Percentiles rank a stretch among this genome's conserved stretches.
Conservation (phyloP, 768 basidiomycete genomes). For the Termitomyces sp. region DNA sequence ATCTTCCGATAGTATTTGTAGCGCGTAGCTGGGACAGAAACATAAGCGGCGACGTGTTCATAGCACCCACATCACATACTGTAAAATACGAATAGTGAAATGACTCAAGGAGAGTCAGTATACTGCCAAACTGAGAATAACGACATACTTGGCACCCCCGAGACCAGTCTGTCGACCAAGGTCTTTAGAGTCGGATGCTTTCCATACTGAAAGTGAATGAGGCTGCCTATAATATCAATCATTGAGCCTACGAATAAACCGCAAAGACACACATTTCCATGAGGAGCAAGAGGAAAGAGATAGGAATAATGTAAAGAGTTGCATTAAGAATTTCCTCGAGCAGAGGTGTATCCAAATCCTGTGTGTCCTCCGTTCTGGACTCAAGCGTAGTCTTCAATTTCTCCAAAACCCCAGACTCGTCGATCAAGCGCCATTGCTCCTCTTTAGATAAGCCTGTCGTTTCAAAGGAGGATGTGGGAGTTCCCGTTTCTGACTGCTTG, state of each 20-base stretch:
- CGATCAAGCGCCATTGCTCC: conserved; percentile 76
- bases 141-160: conserved; percentile 70
- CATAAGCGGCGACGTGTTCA: not conserved
- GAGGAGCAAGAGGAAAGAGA: conserved; percentile 69
- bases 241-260: not conserved
- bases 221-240: conserved; percentile 32
- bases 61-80: conserved; percentile 38
- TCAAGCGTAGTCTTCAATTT: conserved; percentile 19
- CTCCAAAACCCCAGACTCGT: conserved; percentile 58
- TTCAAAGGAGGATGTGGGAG: not conserved
- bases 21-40: conserved; percentile 46
- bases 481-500: not conserved
- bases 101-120: conserved; percentile 39
- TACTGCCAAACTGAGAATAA: not conserved
- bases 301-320: conserved; percentile 63
- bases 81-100: conserved; percentile 74
- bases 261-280: conserved; percentile 77
- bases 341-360: conserved; percentile 36
- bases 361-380: conserved; percentile 27
- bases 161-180: conserved; percentile 54
- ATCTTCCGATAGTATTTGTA: conserved; percentile 52
- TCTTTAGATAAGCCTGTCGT: conserved; percentile 60
- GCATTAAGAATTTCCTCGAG: conserved; percentile 72
- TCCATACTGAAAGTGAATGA: conserved; percentile 78
- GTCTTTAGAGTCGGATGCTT: conserved; percentile 47